Conservation (phyloP, 441 rosid species). For the Biscutella laevigata region DNA sequence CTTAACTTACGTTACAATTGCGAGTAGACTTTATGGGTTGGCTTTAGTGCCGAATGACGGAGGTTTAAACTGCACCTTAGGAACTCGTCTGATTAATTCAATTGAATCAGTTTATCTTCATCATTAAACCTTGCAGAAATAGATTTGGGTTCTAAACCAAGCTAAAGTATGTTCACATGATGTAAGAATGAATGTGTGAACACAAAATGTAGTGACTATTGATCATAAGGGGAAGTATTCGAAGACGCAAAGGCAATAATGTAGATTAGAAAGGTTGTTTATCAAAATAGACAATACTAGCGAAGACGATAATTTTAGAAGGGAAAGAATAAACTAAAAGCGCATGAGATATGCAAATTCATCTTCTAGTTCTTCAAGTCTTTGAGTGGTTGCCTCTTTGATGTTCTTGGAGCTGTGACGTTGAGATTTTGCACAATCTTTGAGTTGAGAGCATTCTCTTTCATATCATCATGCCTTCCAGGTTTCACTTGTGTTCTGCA, state of each 20-base stretch:
- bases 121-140: not conserved
- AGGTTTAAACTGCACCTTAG: not conserved
- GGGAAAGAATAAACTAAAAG: not conserved
- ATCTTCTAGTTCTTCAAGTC: conserved; percentile 19
- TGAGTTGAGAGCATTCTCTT: conserved; percentile 23
- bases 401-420: conserved; percentile 23
- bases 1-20: conserved; percentile 1
- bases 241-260: not conserved
- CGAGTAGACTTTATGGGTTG: not conserved
- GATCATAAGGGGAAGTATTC: not conserved
- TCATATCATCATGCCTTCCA: conserved; percentile 17
- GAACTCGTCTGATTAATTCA: not conserved
- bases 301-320: not conserved
- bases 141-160: not conserved
- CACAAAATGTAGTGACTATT: not conserved
- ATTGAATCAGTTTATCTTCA: not conserved
- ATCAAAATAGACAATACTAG: not conserved
- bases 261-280: not conserved
- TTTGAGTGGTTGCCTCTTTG: conserved; percentile 24
- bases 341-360: conserved; percentile 22
- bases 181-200: too few species aligned
- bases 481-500: conserved; percentile 17
- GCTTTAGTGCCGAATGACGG: not conserved
- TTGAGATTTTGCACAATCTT: conserved; percentile 17
- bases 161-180: too few species aligned